Evolutionary conservation across 192 early-diverging fungal genomes (phyloP), one percentile per base, ranked within the genome.

Genomic region (Gamsiella multidivaricata): DNA sequence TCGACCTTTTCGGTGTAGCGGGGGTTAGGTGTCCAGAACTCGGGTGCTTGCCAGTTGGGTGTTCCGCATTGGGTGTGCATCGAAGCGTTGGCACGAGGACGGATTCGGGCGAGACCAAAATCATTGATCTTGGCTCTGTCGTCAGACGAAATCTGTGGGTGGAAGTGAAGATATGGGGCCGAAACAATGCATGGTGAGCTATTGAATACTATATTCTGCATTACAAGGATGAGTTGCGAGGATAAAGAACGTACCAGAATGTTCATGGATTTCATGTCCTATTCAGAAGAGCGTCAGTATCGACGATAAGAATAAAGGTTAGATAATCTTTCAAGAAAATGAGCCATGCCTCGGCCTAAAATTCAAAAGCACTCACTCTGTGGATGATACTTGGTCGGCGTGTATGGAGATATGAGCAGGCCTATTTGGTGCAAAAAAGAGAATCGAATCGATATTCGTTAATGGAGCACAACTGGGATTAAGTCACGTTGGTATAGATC

Each of bases 11-110:
- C 91, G 0, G 89, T 90, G 63, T 93, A 93, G 41, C 88, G 84
- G 5, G 91, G 91, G 23, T 86, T 85, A 18, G 88, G 65, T 0
- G 85, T 81, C 90, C 90, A 93, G 56, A 91, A 91, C 81, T 93
- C 91, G 31, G 91, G 91, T 8, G 91, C 91, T 81, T 91, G 90
- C 91, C 91, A 93, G 52, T 93, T 93, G 59, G 91, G 91, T 18
- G 91, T 93, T 6, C 91, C 91, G 52, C 91, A 93, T 23, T 90
- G 89, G 4, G 91, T 93, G 33, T 93, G 91, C 69, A 91, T 85
- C 31, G 86, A 86, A 20, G 89, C 85, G 49, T 88, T 90, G 61
- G 89, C 87, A 20, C 83, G 85, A 31, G 90, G 86, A 3, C 91
- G 83, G 61, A 93, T 93, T 5, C 91, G 88, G 8, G 91, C 91